Percentiles rank a stretch among this genome's conserved stretches.
Conservation (phyloP, 306 rosid genomes). For the Hippophae gyantsensis region DNA sequence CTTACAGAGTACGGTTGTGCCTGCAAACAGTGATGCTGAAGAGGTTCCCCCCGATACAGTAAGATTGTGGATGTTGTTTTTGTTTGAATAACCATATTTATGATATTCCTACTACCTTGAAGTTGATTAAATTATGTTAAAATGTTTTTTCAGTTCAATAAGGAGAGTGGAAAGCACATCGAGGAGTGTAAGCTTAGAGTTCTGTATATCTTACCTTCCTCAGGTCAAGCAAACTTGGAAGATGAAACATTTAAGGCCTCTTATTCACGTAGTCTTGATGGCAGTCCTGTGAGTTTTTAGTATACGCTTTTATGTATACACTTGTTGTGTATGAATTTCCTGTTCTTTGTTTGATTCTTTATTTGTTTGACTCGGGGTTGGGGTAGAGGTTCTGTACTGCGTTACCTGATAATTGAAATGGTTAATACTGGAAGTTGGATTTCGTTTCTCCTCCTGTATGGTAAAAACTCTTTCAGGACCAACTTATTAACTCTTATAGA, state of each 20-base stretch:
- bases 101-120: slow-evolving; percentile 5
- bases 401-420: not conserved
- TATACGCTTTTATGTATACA: not conserved
- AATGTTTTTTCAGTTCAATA: slow-evolving; percentile 52
- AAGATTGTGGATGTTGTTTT: slow-evolving; percentile 23
- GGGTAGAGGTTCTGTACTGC: not conserved
- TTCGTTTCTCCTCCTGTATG: not conserved
- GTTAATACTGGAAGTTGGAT: not conserved
- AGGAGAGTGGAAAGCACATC: slow-evolving; percentile 66
- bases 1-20: slow-evolving; percentile 70
- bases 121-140: slow-evolving; percentile 3
- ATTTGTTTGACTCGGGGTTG: not conserved
- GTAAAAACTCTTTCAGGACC: not conserved
- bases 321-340: not conserved
- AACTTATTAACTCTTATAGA: not conserved
- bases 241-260: slow-evolving; percentile 37
- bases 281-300: slow-evolving; percentile 52
- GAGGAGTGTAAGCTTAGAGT: slow-evolving; percentile 92
- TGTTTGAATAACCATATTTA: slow-evolving; percentile 8
- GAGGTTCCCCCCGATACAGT: slow-evolving; percentile 74
- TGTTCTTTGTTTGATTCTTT: not conserved
- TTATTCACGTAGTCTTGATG: slow-evolving; percentile 34
- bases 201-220: slow-evolving; percentile 34
- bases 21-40: slow-evolving; percentile 61
- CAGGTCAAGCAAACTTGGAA: slow-evolving; percentile 49